Evolutionary conservation across 805 yeast species (phyloP), one percentile per base, ranked within the genome.

Genomic region (Nakazawaea anatomiae): DNA sequence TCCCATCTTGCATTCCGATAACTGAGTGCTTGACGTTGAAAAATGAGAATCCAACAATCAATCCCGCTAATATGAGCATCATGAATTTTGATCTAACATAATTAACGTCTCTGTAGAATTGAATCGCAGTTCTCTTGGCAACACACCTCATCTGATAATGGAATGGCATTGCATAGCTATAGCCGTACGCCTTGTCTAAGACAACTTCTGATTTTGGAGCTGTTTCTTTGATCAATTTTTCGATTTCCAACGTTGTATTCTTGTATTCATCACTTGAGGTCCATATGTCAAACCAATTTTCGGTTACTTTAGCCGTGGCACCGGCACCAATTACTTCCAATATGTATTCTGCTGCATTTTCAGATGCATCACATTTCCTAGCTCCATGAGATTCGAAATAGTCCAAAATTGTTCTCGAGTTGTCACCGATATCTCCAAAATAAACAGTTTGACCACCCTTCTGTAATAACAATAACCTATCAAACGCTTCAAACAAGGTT

Each of bases 381-480:
- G 90, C 80, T 49, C 89, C 90, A 56, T 84, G 66, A 4, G 64
- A 62, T 64, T 85, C 89, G 59, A 86, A 85, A 65, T 86, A 87
- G 52, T 72, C 64, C 43, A 83, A 77, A 65, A 87, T 71, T 3
- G 82, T 71, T 39, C 58, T 52, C 47, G 87, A 84, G 62, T 80
- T 77, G 53, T 74, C 71, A 57, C 94, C 94, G 59, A 86, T 80
- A 55, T 85, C 90, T 58, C 95, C 95, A 63, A 85, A 87, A 66
- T 87, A 87, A 34, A 85, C 92, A 56, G 91, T 87, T 60, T 75
- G 71, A 57, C 95, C 95, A 64, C 95, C 95, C 56, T 75, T 79
- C 57, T 82, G 82, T 62, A 87, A 72, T 58, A 87, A 76, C 57
- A 85, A 68, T 52, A 84, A 69, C 52, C 89, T 76, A 58, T 84